These are phyloP conservation scores for Lachnellula cervina DNA, from an alignment of 2,329 filamentous ascomycete species.

Conservation along the genomic window DNA sequence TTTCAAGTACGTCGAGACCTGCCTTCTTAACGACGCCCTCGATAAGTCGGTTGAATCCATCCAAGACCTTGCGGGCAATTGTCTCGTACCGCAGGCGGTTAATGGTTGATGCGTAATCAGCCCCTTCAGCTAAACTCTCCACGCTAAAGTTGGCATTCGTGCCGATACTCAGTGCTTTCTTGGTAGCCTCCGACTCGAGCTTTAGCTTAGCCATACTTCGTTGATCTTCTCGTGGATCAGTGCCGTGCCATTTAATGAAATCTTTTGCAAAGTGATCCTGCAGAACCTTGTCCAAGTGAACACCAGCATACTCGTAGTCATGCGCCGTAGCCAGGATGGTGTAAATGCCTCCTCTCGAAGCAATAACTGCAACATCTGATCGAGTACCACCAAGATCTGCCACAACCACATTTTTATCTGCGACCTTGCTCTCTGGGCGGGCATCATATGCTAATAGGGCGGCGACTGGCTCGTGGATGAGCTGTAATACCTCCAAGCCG, in stretches of 20 bases:
- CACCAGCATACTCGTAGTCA: slow-evolving; percentile 90
- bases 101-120: slow-evolving; percentile 87
- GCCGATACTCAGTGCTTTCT: slow-evolving; percentile 86
- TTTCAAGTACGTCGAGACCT: slow-evolving; percentile 81
- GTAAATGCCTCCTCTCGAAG: slow-evolving; percentile 92
- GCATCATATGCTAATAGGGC: slow-evolving; percentile 90
- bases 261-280: slow-evolving; percentile 98
- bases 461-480: slow-evolving; percentile 86
- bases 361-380: slow-evolving; percentile 85
- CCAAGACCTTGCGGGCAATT: slow-evolving; percentile 78
- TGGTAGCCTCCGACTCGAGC: slow-evolving; percentile 83
- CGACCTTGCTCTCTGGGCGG: slow-evolving; percentile 63
- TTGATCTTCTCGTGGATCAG: slow-evolving; percentile 77
- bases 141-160: slow-evolving; percentile 88
- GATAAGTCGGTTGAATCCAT: slow-evolving; percentile 80
- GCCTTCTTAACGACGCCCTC: slow-evolving; percentile 87
- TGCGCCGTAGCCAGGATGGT: slow-evolving; percentile 89
- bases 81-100: slow-evolving; percentile 94
- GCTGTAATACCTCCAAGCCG: slow-evolving; percentile 83
- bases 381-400: slow-evolving; percentile 90
- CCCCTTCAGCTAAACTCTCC: slow-evolving; percentile 81
- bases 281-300: slow-evolving; percentile 81
- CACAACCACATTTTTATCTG: slow-evolving; percentile 88
- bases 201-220: slow-evolving; percentile 87
- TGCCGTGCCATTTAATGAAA: slow-evolving; percentile 89